phyloP scores from a whole-genome alignment of 441 rosid species.

The Manihot esculenta region DNA sequence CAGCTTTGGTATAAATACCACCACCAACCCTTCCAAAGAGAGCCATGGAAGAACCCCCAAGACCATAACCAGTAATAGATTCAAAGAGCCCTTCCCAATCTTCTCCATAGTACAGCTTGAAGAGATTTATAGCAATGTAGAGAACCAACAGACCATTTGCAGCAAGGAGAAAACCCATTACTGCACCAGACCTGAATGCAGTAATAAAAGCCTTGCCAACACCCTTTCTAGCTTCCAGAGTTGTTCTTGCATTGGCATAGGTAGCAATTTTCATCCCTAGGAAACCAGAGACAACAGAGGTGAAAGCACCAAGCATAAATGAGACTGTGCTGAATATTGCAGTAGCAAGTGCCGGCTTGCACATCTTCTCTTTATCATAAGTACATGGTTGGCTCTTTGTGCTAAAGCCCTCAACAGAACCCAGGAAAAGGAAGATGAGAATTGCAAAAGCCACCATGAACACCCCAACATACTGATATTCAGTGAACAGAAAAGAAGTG shows the following conservation, averaged over 20 bases:
- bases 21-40: slow-evolving; percentile 93
- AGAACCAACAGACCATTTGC: slow-evolving; percentile 83
- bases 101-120: slow-evolving; percentile 68
- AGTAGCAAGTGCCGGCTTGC: slow-evolving; percentile 83
- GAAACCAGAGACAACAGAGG: slow-evolving; percentile 73
- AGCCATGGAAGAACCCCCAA: slow-evolving; percentile 91
- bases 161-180: slow-evolving; percentile 88
- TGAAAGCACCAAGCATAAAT: slow-evolving; percentile 71
- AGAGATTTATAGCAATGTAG: slow-evolving; percentile 57
- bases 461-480: slow-evolving; percentile 69
- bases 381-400: slow-evolving; percentile 63
- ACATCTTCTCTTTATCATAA: slow-evolving; percentile 44
- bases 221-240: slow-evolving; percentile 80
- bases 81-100: slow-evolving; percentile 87
- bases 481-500: slow-evolving; percentile 71
- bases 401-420: slow-evolving; percentile 79
- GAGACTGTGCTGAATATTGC: slow-evolving; percentile 70
- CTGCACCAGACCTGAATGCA: slow-evolving; percentile 86
- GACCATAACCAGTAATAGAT: slow-evolving; percentile 86
- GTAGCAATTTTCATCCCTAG: slow-evolving; percentile 92
- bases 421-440: slow-evolving; percentile 71
- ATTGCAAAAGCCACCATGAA: slow-evolving; percentile 76
- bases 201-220: slow-evolving; percentile 86
- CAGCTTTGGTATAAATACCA: slow-evolving; percentile 84
- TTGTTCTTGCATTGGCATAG: slow-evolving; percentile 80